A percentile compares a stretch with the other conserved stretches of the same genome.
Conservation (phyloP, 208 protist genomes). For the Naegleria gruberi region DNA sequence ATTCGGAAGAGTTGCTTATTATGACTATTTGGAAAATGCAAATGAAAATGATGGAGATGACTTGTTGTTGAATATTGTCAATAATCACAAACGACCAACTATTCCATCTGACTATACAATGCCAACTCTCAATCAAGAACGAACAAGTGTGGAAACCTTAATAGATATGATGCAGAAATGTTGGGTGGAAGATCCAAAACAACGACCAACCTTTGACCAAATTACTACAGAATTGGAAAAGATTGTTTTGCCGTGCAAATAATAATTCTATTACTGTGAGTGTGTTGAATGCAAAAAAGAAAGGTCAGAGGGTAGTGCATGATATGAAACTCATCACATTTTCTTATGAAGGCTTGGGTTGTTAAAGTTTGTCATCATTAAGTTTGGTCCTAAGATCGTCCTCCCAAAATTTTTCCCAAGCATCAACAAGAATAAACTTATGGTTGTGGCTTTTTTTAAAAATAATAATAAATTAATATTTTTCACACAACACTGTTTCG, state of each 20-base stretch:
- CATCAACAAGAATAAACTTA: too few species aligned
- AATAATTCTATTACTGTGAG: too few species aligned
- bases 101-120: background rate
- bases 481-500: too few species aligned
- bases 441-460: too few species aligned
- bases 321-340: background rate
- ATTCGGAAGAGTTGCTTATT: background rate
- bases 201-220: background rate
- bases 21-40: background rate
- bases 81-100: background rate
- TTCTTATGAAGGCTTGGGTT: background rate
- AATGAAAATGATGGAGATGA: background rate
- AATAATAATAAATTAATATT: too few species aligned
- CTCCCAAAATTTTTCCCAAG: too few species aligned
- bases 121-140: background rate
- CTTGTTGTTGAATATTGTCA: background rate
- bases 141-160: background rate
- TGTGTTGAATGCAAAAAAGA: too few species aligned
- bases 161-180: background rate
- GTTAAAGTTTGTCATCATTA: background rate
- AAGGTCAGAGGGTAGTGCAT: background rate
- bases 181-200: background rate
- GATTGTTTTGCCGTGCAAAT: background rate
- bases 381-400: too few species aligned
- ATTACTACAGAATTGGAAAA: background rate